phyloP scores from a whole-genome alignment of 177 flowering plant genomes.

The Vitis hybrid region DNA sequence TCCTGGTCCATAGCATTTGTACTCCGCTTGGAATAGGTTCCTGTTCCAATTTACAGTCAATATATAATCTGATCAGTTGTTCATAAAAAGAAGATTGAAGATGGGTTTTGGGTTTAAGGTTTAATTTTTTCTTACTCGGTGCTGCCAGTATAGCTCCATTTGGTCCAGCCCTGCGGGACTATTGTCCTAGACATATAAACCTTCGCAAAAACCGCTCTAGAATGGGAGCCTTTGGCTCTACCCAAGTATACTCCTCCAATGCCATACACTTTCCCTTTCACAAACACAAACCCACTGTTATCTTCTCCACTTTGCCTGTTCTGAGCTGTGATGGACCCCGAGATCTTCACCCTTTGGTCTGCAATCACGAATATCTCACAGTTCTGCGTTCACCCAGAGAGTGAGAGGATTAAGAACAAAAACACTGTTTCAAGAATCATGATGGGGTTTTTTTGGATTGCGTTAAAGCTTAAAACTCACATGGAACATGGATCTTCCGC shows the following conservation, averaged over 20 bases:
- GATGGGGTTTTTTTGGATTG: too few species aligned
- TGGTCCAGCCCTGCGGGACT: conserved; percentile 78
- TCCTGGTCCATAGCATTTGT: too few species aligned
- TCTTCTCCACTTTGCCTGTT: conserved; percentile 46
- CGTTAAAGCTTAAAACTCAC: conserved; percentile 27
- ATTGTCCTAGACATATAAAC: conserved; percentile 74
- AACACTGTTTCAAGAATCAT: neutral
- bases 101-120: too few species aligned
- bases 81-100: neutral
- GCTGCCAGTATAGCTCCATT: conserved; percentile 69
- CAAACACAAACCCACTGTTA: conserved; percentile 72
- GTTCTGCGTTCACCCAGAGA: conserved; percentile 36
- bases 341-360: conserved; percentile 49
- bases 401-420: neutral
- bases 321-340: conserved; percentile 90
- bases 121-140: conserved; percentile 46
- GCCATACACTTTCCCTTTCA: conserved; percentile 75
- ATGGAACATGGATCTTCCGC: conserved; percentile 60
- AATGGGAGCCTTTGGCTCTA: conserved; percentile 69
- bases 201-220: conserved; percentile 71
- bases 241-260: conserved; percentile 66
- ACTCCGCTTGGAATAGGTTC: neutral
- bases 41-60: conserved; percentile 33
- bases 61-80: neutral
- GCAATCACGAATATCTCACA: conserved; percentile 81